A percentile compares a stretch with the other conserved stretches of the same genome.
These are phyloP conservation scores for Collybiopsis confluens DNA, from an alignment of 768 basidiomycete species.

Conservation along the genomic window DNA sequence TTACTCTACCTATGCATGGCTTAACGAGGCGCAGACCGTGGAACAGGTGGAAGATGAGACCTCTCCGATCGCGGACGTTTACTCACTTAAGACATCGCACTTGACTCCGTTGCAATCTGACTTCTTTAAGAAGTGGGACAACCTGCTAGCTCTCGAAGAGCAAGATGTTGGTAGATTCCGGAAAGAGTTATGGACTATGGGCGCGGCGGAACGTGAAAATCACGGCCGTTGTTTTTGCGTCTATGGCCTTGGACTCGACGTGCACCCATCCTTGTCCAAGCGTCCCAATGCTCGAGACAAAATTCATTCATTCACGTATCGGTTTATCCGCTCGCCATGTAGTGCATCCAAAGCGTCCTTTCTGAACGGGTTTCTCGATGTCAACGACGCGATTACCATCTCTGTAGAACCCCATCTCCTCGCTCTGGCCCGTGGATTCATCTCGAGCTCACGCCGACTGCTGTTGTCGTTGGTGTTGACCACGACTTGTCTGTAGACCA, in stretches of 20 bases:
- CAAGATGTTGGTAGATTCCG: slow-evolving; percentile 79
- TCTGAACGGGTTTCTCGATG: slow-evolving; percentile 73
- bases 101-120: slow-evolving; percentile 58
- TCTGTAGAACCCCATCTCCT: slow-evolving; percentile 87
- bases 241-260: slow-evolving; percentile 65
- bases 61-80: slow-evolving; percentile 63
- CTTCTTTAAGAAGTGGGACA: slow-evolving; percentile 93
- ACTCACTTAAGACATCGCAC: slow-evolving; percentile 76
- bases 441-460: slow-evolving; percentile 63
- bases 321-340: slow-evolving; percentile 44
- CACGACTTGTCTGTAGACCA: slow-evolving; percentile 57
- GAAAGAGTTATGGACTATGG: slow-evolving; percentile 93
- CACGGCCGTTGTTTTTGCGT: slow-evolving; percentile 80
- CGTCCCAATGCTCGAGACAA: slow-evolving; percentile 25
- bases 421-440: slow-evolving; percentile 79
- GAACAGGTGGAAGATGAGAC: slow-evolving; percentile 54
- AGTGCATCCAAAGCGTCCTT: slow-evolving; percentile 34
- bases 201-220: slow-evolving; percentile 71
- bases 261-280: background rate
- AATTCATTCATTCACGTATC: slow-evolving; percentile 79
- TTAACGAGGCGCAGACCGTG: slow-evolving; percentile 45
- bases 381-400: slow-evolving; percentile 80
- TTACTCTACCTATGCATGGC: background rate
- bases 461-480: slow-evolving; percentile 78
- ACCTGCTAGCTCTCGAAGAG: slow-evolving; percentile 79